Evolutionary conservation across 1,139 yeast genomes (phyloP).

Genomic region (Waltiozyma solani): DNA sequence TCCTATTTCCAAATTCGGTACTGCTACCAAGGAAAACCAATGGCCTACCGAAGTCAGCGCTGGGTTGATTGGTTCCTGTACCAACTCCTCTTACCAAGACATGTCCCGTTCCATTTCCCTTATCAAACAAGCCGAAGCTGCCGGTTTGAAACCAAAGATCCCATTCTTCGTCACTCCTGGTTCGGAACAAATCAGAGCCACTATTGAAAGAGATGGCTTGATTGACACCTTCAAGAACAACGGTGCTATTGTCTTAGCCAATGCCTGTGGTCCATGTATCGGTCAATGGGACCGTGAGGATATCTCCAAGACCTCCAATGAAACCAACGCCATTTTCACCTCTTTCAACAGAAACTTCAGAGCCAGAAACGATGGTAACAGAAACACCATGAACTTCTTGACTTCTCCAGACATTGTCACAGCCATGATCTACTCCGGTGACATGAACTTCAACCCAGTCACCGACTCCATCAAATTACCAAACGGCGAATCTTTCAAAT

Average conservation of each 20-base stretch:
- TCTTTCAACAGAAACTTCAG: conserved; percentile 95
- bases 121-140: conserved; percentile 73
- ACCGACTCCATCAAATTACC: conserved; percentile 61
- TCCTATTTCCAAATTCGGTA: conserved; percentile 64
- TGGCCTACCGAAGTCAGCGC: conserved; percentile 84
- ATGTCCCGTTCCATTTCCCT: conserved; percentile 92
- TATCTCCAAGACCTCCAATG: conserved; percentile 54
- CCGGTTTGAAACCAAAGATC: conserved; percentile 84
- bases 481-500: conserved; percentile 63
- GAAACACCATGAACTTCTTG: conserved; percentile 91
- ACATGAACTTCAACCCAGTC: conserved; percentile 79
- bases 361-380: conserved; percentile 96
- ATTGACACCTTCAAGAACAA: conserved; percentile 68
- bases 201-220: conserved; percentile 90
- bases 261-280: conserved; percentile 98
- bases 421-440: conserved; percentile 91
- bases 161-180: conserved; percentile 97
- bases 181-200: conserved; percentile 96
- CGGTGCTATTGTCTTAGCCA: conserved; percentile 88
- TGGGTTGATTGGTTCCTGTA: conserved; percentile 95
- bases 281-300: conserved; percentile 94
- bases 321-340: conserved; percentile 78
- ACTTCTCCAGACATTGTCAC: conserved; percentile 97
- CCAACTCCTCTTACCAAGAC: conserved; percentile 95
- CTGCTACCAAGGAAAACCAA: conserved; percentile 49